Evolutionary conservation across 1,284 basidiomycete species (phyloP), one percentile per base, ranked within the genome.

Genomic region (Microbotryum intermedium): DNA sequence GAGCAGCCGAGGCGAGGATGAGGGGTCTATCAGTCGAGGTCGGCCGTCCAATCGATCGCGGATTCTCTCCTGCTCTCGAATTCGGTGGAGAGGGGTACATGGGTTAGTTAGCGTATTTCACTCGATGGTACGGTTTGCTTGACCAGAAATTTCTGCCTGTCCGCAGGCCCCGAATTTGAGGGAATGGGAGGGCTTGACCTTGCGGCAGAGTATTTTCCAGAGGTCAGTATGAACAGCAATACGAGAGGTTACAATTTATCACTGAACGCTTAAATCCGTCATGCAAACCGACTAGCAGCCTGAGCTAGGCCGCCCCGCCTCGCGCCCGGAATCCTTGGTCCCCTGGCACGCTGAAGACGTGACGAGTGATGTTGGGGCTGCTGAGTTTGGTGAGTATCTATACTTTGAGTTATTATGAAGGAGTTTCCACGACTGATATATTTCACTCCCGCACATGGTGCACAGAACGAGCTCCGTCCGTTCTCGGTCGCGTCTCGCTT

Each of bases 321-420:
- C 59, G 20, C 51, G 47, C 20, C 52, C 59, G 6, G 52, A 52
- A 21, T 60, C 61, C 23, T 8, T 52, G 6, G 28, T 60, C 4
- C 64, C 64, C 2, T 66, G 64, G 64, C 55, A 55, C 2, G 57
- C 46, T 8, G 64, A 61, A 28, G 23, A 45, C 1, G 58, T 51
- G 0, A 59, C 63, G 51, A 65, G 60, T 54, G 64, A 65, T 9
- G 23, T 45, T 20, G 58, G 58, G 21, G 55, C 29, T 9, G 3
- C 51, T 1, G 4, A 7, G n/a, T 42, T 39, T 10, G 21, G 30
- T 52, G 50, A 52, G 13, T 9, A 13, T 6, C 21, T 9, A 25
- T 5, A 23, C 30, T 18, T 16, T 53, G 30, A 16, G 43, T 3
- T 21, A 42, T 13, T 28, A 51, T 29, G 4, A 51, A 11, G 9